These are phyloP conservation scores for Venturia oleaginea DNA, from an alignment of 2,329 filamentous ascomycete genomes.

Conservation along the genomic window DNA sequence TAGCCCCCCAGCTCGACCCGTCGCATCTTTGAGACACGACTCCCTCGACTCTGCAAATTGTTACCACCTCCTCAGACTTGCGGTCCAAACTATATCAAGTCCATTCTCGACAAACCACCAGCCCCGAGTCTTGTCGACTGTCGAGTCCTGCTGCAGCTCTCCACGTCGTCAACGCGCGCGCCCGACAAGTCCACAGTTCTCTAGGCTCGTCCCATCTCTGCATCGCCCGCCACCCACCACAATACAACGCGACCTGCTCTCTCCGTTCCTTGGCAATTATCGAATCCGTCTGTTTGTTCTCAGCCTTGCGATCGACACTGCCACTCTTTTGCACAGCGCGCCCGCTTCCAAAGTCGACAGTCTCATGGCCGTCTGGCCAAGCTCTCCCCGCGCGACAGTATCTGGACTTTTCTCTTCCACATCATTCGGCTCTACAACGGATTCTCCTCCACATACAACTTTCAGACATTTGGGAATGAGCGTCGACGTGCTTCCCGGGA, in stretches of 20 bases:
- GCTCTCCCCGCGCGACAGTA: background rate
- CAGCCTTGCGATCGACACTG: conserved; percentile 4
- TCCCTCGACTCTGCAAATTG: conserved; percentile 5
- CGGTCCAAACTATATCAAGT: background rate
- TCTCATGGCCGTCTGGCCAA: conserved; percentile 10
- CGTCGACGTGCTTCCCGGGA: conserved; percentile 11
- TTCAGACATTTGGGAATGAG: conserved; percentile 9
- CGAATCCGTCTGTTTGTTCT: background rate
- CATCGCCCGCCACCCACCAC: background rate
- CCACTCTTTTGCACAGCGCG: conserved; percentile 2
- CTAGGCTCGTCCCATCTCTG: background rate
- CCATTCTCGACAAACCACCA: background rate
- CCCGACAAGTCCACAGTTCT: background rate
- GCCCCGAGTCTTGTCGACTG: background rate
- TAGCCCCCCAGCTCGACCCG: conserved; percentile 2
- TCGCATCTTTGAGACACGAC: conserved; percentile 3
- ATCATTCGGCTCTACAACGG: background rate
- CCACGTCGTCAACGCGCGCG: background rate
- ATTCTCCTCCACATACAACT: background rate
- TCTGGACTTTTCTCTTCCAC: background rate
- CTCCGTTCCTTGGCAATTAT: background rate
- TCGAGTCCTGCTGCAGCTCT: background rate
- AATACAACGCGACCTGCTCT: background rate
- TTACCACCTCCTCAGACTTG: conserved; percentile 10
- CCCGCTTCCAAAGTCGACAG: background rate